These are phyloP conservation scores for Pseudotsuga menziesii DNA, from an alignment of 75 land plant genomes.

Conservation along the genomic window DNA sequence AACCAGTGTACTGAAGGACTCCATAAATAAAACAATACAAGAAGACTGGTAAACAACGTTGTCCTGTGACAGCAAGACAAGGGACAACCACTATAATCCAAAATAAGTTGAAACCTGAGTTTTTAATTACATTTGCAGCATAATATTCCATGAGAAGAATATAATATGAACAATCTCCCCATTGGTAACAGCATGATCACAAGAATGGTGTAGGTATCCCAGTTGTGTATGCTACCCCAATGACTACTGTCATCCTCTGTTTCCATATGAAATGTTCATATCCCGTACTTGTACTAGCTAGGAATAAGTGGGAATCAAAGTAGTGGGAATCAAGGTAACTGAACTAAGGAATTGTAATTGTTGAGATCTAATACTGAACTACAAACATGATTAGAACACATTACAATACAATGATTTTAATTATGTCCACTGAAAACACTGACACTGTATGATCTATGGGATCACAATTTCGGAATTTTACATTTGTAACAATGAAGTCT, in stretches of 20 bases:
- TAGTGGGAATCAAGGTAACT: too few species aligned
- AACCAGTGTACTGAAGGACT: neutral
- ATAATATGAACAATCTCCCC: constrained; percentile 22
- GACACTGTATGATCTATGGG: too few species aligned
- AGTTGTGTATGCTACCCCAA: constrained; percentile 29
- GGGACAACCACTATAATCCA: neutral
- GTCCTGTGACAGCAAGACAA: neutral
- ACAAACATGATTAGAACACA: neutral
- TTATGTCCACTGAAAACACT: too few species aligned
- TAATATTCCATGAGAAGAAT: constrained; percentile 28
- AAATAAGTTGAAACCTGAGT: neutral
- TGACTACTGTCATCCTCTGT: constrained; percentile 19
- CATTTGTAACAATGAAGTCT: too few species aligned
- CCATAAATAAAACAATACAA: neutral
- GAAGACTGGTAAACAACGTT: neutral
- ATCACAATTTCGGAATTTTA: too few species aligned
- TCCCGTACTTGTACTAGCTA: neutral
- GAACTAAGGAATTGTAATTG: neutral
- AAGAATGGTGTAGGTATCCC: constrained; percentile 25
- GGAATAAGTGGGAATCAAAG: neutral
- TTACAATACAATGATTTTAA: too few species aligned
- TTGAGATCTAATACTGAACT: neutral
- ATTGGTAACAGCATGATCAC: constrained; percentile 26
- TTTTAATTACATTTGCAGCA: constrained; percentile 21
- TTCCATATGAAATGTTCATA: constrained; percentile 27